Percentiles rank a stretch among this genome's conserved stretches.
Conservation (phyloP, 148 eudicot genomes). For the Dianthus caryophyllus region DNA sequence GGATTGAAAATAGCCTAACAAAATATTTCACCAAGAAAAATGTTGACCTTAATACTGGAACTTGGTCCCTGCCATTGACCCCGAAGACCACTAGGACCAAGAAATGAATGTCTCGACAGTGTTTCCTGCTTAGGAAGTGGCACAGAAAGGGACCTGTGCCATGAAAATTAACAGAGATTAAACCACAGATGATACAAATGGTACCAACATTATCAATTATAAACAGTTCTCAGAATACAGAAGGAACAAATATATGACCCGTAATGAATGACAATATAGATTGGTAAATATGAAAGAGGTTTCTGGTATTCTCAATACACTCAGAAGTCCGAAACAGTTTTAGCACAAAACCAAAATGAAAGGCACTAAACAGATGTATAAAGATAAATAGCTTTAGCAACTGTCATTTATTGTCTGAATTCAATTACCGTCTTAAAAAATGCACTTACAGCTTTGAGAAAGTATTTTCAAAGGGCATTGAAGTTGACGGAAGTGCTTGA, state of each 20-base stretch:
- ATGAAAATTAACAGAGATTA: constrained; percentile 10
- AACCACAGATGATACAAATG: constrained; percentile 3
- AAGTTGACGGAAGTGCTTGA: constrained; percentile 39
- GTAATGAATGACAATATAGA: not conserved
- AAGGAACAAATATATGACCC: not conserved
- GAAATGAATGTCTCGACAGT: constrained; percentile 84
- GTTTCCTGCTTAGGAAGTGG: constrained; percentile 92
- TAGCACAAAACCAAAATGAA: not conserved
- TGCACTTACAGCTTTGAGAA: constrained; percentile 76
- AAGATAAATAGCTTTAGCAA: not conserved
- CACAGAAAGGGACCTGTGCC: constrained; percentile 56
- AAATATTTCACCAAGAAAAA: not conserved
- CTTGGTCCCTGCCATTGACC: constrained; percentile 80
- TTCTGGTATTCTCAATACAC: constrained; percentile 3
- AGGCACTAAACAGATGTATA: not conserved
- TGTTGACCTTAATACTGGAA: constrained; percentile 53
- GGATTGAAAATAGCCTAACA: not conserved
- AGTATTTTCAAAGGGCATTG: constrained; percentile 38
- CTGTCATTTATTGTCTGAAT: constrained; percentile 1
- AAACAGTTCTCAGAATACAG: not conserved
- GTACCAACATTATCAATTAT: not conserved
- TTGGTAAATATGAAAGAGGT: not conserved
- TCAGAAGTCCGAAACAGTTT: not conserved
- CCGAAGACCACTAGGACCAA: constrained; percentile 87
- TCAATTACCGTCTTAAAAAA: not conserved